Evolutionary conservation across 1,284 basidiomycete genomes (phyloP).

Genomic region (Amylostereum areolatum): DNA sequence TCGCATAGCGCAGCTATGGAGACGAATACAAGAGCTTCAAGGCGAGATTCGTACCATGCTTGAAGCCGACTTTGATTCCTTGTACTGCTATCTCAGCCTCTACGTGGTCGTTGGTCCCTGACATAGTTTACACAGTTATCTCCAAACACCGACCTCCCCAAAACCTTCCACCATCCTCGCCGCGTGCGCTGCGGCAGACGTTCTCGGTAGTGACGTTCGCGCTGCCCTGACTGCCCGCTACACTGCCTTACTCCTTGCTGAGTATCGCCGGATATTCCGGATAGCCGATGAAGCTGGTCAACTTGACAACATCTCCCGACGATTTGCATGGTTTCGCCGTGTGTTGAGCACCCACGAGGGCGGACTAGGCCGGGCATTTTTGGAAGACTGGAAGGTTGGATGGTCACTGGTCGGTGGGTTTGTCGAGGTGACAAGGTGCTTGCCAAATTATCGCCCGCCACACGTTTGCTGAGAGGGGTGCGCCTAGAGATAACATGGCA

Average conservation of each 20-base stretch:
- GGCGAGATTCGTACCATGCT: constrained; percentile 71
- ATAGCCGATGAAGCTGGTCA: constrained; percentile 91
- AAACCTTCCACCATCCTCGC: constrained; percentile 64
- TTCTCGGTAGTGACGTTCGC: constrained; percentile 79
- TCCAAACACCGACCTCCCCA: constrained; percentile 69
- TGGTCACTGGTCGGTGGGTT: constrained; percentile 81
- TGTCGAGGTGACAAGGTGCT: constrained; percentile 77
- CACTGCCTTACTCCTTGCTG: constrained; percentile 85
- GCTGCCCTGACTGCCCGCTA: constrained; percentile 85
- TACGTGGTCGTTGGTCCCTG: background rate
- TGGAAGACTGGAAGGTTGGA: constrained; percentile 76
- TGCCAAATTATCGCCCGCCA: constrained; percentile 1
- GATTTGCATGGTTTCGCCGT: constrained; percentile 96
- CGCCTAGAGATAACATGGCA: constrained; percentile 73
- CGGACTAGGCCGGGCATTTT: constrained; percentile 81
- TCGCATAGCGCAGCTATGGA: constrained; percentile 72
- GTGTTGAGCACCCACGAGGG: constrained; percentile 85
- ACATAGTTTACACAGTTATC: constrained; percentile 48
- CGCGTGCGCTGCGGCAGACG: constrained; percentile 81
- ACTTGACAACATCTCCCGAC: constrained; percentile 88
- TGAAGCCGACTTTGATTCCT: constrained; percentile 85
- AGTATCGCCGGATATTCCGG: constrained; percentile 95
- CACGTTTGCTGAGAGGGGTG: no score
- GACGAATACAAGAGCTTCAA: constrained; percentile 75
- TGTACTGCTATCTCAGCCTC: constrained; percentile 39